Conservation (phyloP, 768 basidiomycete genomes). For the Stropharia rugosoannulata region DNA sequence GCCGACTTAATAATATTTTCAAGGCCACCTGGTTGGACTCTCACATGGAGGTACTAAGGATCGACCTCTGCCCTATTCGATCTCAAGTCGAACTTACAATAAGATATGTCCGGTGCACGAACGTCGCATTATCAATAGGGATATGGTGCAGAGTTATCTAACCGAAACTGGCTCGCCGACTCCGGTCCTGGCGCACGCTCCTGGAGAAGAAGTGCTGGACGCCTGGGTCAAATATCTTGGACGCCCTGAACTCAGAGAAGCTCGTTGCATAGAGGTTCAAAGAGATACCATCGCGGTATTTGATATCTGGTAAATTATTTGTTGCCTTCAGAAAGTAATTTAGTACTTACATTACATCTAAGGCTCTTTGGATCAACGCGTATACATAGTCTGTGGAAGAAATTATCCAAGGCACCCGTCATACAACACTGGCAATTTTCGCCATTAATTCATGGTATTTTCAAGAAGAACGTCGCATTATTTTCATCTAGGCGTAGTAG, state of each 20-base stretch:
- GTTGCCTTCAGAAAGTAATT: too few species aligned
- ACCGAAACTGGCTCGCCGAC: not conserved
- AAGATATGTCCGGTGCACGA: conserved; percentile 41
- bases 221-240: conserved; percentile 46
- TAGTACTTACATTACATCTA: not conserved
- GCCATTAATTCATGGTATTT: conserved; percentile 50
- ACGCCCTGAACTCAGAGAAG: conserved; percentile 39
- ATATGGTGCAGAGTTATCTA: conserved; percentile 17
- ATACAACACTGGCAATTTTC: conserved; percentile 62
- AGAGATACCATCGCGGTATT: conserved; percentile 41
- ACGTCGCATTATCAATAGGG: conserved; percentile 25
- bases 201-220: conserved; percentile 37
- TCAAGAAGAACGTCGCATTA: conserved; percentile 42
- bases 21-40: conserved; percentile 18
- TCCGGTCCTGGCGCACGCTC: conserved; percentile 12
- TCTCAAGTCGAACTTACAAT: conserved; percentile 45
- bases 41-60: conserved; percentile 13
- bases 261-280: conserved; percentile 49
- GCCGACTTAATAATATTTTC: not conserved
- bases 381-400: conserved; percentile 43
- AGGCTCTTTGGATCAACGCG: conserved; percentile 52
- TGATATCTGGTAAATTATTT: conserved; percentile 46
- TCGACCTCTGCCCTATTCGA: conserved; percentile 35
- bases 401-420: conserved; percentile 45
- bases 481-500: conserved; percentile 22